These are phyloP conservation scores for Bryoerythrophyllum caledonicum DNA, from an alignment of 225 moss, liverwort and hornwort species.

Conservation along the genomic window DNA sequence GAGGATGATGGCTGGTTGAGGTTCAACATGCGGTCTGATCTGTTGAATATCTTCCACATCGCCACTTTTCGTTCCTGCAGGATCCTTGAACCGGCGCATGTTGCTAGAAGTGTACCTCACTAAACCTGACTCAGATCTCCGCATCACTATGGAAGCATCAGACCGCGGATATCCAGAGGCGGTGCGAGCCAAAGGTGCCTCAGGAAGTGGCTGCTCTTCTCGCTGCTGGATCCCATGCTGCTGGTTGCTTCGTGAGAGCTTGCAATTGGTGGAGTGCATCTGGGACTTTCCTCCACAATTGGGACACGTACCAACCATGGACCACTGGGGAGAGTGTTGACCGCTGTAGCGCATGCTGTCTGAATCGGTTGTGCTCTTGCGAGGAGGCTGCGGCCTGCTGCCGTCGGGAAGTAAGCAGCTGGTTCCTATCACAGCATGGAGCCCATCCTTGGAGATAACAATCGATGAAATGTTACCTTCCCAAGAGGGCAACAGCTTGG, in stretches of 20 bases:
- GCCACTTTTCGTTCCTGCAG: conserved; percentile 38
- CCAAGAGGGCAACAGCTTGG: conserved; percentile 62
- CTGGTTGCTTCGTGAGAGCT: conserved; percentile 19
- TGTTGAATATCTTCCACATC: conserved; percentile 40
- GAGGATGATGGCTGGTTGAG: conserved; percentile 72
- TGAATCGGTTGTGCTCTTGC: conserved; percentile 27
- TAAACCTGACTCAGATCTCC: conserved; percentile 49
- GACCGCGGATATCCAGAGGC: conserved; percentile 34
- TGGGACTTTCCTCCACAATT: conserved; percentile 44
- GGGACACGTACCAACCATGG: conserved; percentile 45
- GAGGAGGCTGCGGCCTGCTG: conserved; percentile 24
- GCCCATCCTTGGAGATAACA: conserved; percentile 71
- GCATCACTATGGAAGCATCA: conserved; percentile 43
- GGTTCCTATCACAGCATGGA: conserved; percentile 70
- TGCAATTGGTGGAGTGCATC: conserved; percentile 40
- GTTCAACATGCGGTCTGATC: conserved; percentile 41
- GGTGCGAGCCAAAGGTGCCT: conserved; percentile 19
- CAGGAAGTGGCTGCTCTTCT: conserved; percentile 30
- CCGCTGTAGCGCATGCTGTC: conserved; percentile 40
- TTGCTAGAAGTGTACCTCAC: conserved; percentile 42
- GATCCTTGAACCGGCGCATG: conserved; percentile 55
- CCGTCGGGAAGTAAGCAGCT: conserved; percentile 64
- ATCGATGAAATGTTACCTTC: conserved; percentile 80
- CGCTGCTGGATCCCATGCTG: conserved; percentile 10
- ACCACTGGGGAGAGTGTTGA: conserved; percentile 52